Conservation (phyloP, 805 yeast species). For the Candida nemodendra region DNA sequence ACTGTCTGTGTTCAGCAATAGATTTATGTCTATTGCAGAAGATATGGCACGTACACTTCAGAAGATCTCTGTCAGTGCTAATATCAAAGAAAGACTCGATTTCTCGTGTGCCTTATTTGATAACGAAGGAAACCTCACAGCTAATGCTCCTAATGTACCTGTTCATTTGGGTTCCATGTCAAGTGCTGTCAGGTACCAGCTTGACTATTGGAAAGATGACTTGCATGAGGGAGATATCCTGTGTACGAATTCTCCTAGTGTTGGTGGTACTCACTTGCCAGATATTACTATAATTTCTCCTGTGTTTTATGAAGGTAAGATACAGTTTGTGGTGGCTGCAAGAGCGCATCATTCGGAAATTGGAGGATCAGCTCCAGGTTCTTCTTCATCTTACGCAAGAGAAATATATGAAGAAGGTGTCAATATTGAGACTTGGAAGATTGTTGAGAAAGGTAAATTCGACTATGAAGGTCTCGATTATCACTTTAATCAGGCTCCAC, state of each 20-base stretch:
- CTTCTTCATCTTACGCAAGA: slow-evolving; percentile 55
- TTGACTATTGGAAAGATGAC: slow-evolving; percentile 37
- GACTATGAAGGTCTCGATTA: slow-evolving; percentile 51
- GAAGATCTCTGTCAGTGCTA: slow-evolving; percentile 43
- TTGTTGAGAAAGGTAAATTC: slow-evolving; percentile 47
- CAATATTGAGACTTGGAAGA: slow-evolving; percentile 49
- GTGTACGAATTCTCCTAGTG: slow-evolving; percentile 42
- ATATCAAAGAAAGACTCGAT: slow-evolving; percentile 48
- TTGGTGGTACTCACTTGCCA: slow-evolving; percentile 48
- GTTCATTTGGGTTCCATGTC: slow-evolving; percentile 51
- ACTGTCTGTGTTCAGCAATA: slow-evolving; percentile 42
- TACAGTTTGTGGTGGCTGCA: slow-evolving; percentile 54
- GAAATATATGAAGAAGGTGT: slow-evolving; percentile 57
- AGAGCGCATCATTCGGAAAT: slow-evolving; percentile 65
- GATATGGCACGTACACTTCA: slow-evolving; percentile 47
- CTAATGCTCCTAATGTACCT: slow-evolving; percentile 39
- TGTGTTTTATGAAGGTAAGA: slow-evolving; percentile 44
- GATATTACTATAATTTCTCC: slow-evolving; percentile 60
- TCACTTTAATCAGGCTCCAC: slow-evolving; percentile 48
- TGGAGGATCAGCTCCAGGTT: slow-evolving; percentile 60
- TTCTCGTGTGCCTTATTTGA: slow-evolving; percentile 50
- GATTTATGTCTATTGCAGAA: slow-evolving; percentile 53
- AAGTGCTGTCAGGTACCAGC: slow-evolving; percentile 37
- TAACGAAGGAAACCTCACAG: slow-evolving; percentile 36
- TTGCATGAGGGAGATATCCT: slow-evolving; percentile 44